Percentiles rank a stretch among this genome's conserved stretches.
Evolutionary conservation across 2,329 filamentous ascomycete species (phyloP).

Genomic region (Fusarium sublunatum): DNA sequence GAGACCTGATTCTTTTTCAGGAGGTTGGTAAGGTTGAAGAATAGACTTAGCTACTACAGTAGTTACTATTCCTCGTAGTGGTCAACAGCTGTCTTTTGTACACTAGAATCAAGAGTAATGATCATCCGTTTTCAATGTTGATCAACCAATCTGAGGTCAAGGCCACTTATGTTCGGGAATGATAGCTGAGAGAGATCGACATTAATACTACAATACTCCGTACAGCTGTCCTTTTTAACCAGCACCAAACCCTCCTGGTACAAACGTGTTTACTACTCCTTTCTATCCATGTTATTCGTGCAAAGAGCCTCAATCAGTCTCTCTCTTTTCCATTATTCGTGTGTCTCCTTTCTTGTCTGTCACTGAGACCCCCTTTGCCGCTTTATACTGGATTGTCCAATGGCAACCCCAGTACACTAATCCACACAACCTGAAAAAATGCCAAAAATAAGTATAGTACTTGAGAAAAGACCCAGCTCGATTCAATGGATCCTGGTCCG

Average conservation of each 20-base stretch:
- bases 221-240: neutral
- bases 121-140: constrained; percentile 5
- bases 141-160: constrained; percentile 5
- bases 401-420: constrained; percentile 1
- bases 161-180: constrained; percentile 5
- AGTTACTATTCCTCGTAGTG: neutral
- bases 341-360: constrained; percentile 1
- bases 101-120: neutral
- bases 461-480: neutral
- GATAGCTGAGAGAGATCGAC: constrained; percentile 19
- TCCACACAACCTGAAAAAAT: constrained; percentile 15
- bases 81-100: neutral
- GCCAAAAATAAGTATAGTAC: constrained; percentile 34
- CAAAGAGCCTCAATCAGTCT: constrained; percentile 7
- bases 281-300: neutral
- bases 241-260: neutral
- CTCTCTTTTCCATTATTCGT: neutral
- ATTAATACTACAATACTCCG: neutral
- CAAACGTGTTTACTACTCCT: constrained; percentile 11
- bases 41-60: too few relatives aligned
- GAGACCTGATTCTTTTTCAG: too few relatives aligned
- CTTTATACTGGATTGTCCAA: constrained; percentile 5
- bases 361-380: neutral
- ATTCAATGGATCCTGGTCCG: constrained; percentile 14
- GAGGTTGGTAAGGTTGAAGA: too few relatives aligned